phyloP scores from a whole-genome alignment of 345 rosid genomes.

The Turritis glabra region DNA sequence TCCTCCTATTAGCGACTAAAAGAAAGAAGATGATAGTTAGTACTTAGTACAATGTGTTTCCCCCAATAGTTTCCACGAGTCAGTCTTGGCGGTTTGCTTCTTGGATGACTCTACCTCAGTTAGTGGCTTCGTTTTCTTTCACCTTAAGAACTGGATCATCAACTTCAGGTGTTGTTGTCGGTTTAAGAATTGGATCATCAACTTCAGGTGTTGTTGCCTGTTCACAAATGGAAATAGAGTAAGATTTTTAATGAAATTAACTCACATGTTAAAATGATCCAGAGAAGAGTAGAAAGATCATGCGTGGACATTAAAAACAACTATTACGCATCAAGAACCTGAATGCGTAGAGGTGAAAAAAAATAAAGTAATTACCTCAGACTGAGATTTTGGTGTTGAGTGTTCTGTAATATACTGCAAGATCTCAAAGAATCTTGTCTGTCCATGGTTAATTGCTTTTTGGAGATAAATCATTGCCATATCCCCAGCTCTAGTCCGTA shows the following conservation, averaged over 20 bases:
- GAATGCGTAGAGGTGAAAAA: background rate
- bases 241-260: background rate
- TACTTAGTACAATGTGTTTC: conserved; percentile 33
- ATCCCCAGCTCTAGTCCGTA: conserved; percentile 50
- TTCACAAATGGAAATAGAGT: background rate
- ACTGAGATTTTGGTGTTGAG: conserved; percentile 36
- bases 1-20: background rate
- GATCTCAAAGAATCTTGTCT: conserved; percentile 49
- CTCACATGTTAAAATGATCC: background rate
- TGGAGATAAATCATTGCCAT: conserved; percentile 46
- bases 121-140: conserved; percentile 43
- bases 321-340: background rate
- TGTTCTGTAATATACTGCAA: conserved; percentile 50
- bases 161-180: conserved; percentile 14
- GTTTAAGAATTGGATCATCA: conserved; percentile 37
- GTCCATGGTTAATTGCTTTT: conserved; percentile 54
- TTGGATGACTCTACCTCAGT: conserved; percentile 37
- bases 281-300: background rate
- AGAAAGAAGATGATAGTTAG: background rate
- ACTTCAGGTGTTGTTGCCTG: conserved; percentile 36
- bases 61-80: conserved; percentile 45
- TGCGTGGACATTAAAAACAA: background rate
- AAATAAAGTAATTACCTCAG: conserved; percentile 47
- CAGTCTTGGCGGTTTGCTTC: conserved; percentile 42
- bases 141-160: conserved; percentile 39